Evolutionary conservation across 371 early-diverging fungal species (phyloP), one percentile per base, ranked within the genome.

Genomic region (Nematocida sp.): DNA sequence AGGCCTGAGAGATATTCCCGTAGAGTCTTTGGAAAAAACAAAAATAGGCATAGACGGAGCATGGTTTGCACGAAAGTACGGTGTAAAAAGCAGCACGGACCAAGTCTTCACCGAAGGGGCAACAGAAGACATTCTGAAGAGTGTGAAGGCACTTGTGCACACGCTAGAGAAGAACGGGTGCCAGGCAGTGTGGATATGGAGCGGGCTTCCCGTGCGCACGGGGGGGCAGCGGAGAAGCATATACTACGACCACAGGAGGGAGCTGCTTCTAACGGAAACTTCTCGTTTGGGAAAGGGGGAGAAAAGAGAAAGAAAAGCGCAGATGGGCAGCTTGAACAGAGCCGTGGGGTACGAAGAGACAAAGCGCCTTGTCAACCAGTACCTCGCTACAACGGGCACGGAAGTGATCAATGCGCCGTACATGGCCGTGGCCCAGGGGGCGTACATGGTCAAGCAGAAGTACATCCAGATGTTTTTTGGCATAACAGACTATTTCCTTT

Each of bases 151-250:
- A 13, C 31, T 76, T 0, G 19, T 63, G 2, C 54, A 52, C 15
- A 21, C 17, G 8, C 29, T 76, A 34, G 37, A 55, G 1, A 5
- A 55, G 21, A 32, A 48, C 17, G 78, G 63, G 2, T 51, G 76
- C 21, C 34, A 75, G 32, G 31, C 80, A 13, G 40, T 82, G n/a
- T 82, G 79, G 79, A 64, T 82, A 45, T 82, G 82, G 82, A 79
- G 79, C 40, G 82, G 82, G 50, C 52, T 82, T 1, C 21, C 34
- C 1, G 43, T 67, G 19, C 67, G 66, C 21, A 74, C 37, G 25
- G 27, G 21, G 27, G 1, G n/a, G n/a, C n/a, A n/a, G n/a, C n/a
- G 21, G 15, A 13, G 45, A 4, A 57, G 38, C n/a, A 13, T 4
- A 0, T 36, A 32, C 8, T 23, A 49, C 15, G 19, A 5, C 36